phyloP scores from a whole-genome alignment of 208 protist species.

The Naegleria gruberi region DNA sequence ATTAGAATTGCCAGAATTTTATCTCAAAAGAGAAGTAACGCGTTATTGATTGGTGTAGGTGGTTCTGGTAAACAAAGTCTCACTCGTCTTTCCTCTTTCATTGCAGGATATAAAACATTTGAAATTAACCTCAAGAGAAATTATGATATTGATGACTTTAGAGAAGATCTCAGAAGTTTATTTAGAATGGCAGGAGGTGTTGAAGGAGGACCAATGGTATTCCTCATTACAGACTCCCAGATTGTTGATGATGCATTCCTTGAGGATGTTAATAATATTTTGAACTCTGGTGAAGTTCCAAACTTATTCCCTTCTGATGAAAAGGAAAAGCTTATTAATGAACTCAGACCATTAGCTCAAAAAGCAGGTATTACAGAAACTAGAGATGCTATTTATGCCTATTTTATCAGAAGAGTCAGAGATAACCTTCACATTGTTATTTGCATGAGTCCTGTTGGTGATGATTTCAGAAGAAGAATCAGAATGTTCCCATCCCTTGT shows the following conservation, averaged over 20 bases:
- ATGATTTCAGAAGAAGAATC: conserved; percentile 81
- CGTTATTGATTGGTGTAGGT: conserved; percentile 90
- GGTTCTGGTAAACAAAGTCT: conserved; percentile 89
- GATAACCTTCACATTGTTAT: conserved; percentile 90
- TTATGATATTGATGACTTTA: conserved; percentile 84
- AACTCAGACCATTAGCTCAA: conserved; percentile 62
- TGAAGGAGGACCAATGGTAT: conserved; percentile 62
- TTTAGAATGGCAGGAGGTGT: conserved; percentile 13
- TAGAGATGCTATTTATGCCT: conserved; percentile 73
- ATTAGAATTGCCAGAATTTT: conserved; percentile 87
- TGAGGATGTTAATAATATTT: conserved; percentile 94
- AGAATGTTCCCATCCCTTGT: conserved; percentile 95
- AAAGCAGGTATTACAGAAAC: conserved; percentile 81
- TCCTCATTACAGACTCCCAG: conserved; percentile 88
- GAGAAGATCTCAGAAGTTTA: conserved; percentile 73
- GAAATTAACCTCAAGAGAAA: conserved; percentile 74
- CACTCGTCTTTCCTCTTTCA: conserved; percentile 82
- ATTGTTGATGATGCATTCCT: conserved; percentile 88
- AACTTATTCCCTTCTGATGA: conserved; percentile 91
- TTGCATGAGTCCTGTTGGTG: conserved; percentile 86
- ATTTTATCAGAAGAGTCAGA: conserved; percentile 84
- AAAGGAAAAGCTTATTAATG: conserved; percentile 79
- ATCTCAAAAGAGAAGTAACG: conserved; percentile 88
- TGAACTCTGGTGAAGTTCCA: conserved; percentile 93
- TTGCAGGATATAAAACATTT: conserved; percentile 74